Conservation (phyloP, 768 basidiomycete genomes). For the Boletus fagicola region DNA sequence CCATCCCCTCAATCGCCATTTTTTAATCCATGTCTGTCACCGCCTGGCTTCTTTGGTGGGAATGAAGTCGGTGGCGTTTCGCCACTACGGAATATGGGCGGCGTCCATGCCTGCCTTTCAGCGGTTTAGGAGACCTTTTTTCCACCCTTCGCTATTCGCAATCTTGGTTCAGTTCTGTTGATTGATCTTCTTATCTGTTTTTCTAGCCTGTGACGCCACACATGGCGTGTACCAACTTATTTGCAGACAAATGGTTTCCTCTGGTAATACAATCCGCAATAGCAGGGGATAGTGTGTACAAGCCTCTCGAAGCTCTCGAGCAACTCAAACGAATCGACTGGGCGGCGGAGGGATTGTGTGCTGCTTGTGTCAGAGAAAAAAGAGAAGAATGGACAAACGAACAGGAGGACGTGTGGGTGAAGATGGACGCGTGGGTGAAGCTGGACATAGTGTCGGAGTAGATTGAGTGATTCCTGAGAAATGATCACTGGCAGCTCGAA, state of each 20-base stretch:
- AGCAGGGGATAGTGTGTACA: slow-evolving; percentile 58
- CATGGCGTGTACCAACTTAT: slow-evolving; percentile 69
- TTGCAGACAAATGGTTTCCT: slow-evolving; percentile 72
- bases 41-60: background rate
- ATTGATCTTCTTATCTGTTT: background rate
- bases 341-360: slow-evolving; percentile 56
- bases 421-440: slow-evolving; percentile 58
- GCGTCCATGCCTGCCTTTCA: background rate
- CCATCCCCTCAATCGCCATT: background rate
- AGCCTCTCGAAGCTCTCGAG: slow-evolving; percentile 70
- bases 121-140: background rate
- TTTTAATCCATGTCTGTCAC: background rate
- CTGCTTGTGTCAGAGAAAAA: slow-evolving; percentile 56
- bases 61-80: background rate
- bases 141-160: background rate
- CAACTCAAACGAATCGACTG: slow-evolving; percentile 58
- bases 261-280: slow-evolving; percentile 69
- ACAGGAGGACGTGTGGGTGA: slow-evolving; percentile 56
- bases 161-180: background rate
- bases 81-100: background rate
- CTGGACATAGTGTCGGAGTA: slow-evolving; percentile 11
- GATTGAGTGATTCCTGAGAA: background rate
- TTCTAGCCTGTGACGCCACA: slow-evolving; percentile 54
- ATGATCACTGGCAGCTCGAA: background rate
- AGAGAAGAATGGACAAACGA: slow-evolving; percentile 64